A percentile compares a stretch with the other conserved stretches of the same genome.
phyloP scores from a whole-genome alignment of 2,329 filamentous ascomycete genomes.

The Talaromyces amestolkiae region DNA sequence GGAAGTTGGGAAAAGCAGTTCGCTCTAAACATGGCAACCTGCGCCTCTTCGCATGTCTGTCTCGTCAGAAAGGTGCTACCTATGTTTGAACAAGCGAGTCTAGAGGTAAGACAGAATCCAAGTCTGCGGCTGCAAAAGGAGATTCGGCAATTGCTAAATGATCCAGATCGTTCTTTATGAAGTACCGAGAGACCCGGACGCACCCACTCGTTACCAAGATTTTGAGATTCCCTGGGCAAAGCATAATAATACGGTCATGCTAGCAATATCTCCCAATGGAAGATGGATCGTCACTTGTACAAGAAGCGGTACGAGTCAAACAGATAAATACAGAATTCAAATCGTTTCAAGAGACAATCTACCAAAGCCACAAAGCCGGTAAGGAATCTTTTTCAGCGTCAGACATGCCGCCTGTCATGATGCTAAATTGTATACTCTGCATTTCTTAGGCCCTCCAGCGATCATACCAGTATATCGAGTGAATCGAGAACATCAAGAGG shows the following conservation, averaged over 20 bases:
- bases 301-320: neutral
- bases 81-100: neutral
- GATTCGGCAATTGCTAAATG: neutral
- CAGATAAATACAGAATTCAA: neutral
- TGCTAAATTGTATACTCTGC: neutral
- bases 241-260: neutral
- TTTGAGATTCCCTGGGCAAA: neutral
- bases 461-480: neutral
- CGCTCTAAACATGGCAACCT: neutral
- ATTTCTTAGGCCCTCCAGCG: neutral
- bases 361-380: neutral
- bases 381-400: neutral
- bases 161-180: neutral
- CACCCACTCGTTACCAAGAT: neutral
- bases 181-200: neutral
- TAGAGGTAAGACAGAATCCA: neutral
- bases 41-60: neutral
- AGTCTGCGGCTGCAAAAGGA: neutral
- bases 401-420: neutral
- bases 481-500: neutral
- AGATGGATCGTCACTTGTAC: neutral
- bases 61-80: neutral
- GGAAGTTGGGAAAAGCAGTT: neutral
- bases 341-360: neutral
- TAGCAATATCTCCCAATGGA: neutral